Percentiles rank a stretch among this genome's conserved stretches.
Conservation (phyloP, 768 basidiomycete genomes). For the Rhizopogon vinicolor region DNA sequence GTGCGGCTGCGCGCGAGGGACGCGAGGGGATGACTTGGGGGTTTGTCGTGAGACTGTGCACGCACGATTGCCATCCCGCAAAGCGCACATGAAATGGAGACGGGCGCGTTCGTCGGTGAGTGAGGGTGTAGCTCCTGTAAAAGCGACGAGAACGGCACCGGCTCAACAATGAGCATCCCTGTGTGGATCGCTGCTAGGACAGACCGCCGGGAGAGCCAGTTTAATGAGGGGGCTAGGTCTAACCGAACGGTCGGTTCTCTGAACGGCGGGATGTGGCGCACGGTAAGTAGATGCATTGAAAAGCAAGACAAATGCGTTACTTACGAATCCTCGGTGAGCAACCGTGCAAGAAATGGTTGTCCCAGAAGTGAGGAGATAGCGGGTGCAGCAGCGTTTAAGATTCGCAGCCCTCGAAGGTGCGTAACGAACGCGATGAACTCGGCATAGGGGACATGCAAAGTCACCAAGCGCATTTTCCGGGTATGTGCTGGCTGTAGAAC, state of each 20-base stretch:
- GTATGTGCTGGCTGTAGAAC: constrained; percentile 16
- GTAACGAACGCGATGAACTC: constrained; percentile 77
- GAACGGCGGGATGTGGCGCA: neutral
- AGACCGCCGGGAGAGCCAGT: constrained; percentile 87
- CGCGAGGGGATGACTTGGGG: constrained; percentile 29
- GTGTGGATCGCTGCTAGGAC: constrained; percentile 82
- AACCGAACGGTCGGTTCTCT: constrained; percentile 92
- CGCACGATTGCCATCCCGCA: constrained; percentile 58
- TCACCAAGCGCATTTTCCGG: constrained; percentile 45
- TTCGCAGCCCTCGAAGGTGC: constrained; percentile 70
- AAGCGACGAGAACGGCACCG: constrained; percentile 59
- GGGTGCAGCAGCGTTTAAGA: constrained; percentile 54
- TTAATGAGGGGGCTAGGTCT: constrained; percentile 90
- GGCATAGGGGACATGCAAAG: constrained; percentile 68
- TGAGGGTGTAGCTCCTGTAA: constrained; percentile 46
- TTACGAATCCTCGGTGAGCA: constrained; percentile 81
- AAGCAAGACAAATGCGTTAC: constrained; percentile 29
- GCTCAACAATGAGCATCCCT: constrained; percentile 87
- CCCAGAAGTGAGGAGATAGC: constrained; percentile 69
- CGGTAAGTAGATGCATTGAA: constrained; percentile 7
- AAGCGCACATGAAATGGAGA: constrained; percentile 67
- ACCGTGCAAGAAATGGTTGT: constrained; percentile 72
- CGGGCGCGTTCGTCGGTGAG: constrained; percentile 40
- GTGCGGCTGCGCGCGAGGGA: constrained; percentile 28
- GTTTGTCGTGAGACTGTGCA: constrained; percentile 21